These are phyloP conservation scores for Nakazawaea wyomingensis DNA, from an alignment of 805 yeast genomes.

Conservation along the genomic window DNA sequence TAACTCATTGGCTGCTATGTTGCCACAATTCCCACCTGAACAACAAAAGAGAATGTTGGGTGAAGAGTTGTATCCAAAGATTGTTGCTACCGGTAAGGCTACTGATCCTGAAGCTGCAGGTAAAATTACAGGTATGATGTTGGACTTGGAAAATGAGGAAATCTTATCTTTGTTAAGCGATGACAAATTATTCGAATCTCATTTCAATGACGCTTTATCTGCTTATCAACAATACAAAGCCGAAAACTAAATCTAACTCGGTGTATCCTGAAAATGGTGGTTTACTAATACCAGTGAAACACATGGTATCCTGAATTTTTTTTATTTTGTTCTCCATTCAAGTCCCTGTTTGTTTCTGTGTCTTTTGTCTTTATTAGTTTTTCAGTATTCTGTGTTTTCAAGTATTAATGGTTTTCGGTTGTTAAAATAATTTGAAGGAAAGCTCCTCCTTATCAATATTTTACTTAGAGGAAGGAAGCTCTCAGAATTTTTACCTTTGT, in stretches of 20 bases:
- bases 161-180: conserved; percentile 84
- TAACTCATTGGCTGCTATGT: conserved; percentile 51
- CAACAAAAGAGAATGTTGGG: conserved; percentile 97
- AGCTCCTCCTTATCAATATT: not conserved
- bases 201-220: conserved; percentile 88
- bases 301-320: not conserved
- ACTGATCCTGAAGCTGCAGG: conserved; percentile 94
- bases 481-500: not conserved
- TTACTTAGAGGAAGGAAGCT: not conserved
- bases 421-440: conserved; percentile 1
- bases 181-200: conserved; percentile 82
- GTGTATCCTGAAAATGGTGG: no score
- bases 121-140: conserved; percentile 98
- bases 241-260: conserved; percentile 17
- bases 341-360: not conserved
- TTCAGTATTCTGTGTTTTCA: not conserved
- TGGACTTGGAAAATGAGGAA: conserved; percentile 90
- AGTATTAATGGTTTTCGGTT: conserved; percentile 6
- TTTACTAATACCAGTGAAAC: no score
- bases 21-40: conserved; percentile 69
- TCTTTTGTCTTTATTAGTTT: not conserved
- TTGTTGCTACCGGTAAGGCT: conserved; percentile 80
- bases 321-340: not conserved
- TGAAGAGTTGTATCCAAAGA: conserved; percentile 93
- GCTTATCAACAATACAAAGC: conserved; percentile 80